Evolutionary conservation across 169 alveolate species (phyloP), one percentile per base, ranked within the genome.

Genomic region (Cryptosporidium tyzzeri): DNA sequence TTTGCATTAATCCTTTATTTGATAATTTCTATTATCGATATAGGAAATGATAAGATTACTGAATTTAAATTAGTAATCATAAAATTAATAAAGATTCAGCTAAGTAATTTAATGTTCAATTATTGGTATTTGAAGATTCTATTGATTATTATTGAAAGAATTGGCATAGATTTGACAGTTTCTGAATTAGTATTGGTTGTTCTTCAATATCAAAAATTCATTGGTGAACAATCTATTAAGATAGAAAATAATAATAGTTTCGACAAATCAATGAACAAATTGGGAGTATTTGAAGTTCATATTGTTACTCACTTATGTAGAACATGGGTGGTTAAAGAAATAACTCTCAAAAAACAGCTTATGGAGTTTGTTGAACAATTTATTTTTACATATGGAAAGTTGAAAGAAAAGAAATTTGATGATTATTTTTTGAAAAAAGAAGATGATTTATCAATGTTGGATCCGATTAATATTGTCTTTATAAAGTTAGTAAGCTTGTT

Each of bases 51-150:
- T 29, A 59, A n/a, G 31, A n/a, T 6, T 5, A 5, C 12, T 23
- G 58, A 70, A 14, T 55, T 10, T 16, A 73, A 59, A 58, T 51
- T 18, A 39, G 44, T 80, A 5, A 23, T 67, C 33, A 48, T 59
- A 8, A 59, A 44, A 37, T 16, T 80, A 18, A 23, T 62, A 41
- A 45, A 39, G 9, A 41, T 80, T n/a, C 62, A 80, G 58, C 26
- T 41, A 23, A 23, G 37, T 26, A 39, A 80, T 39, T 7, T 37
- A 35, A 41, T 23, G 53, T 37, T 80, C 23, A 45, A 80, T 80
- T 80, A 80, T 65, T 80, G 89, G 89, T 80, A 62, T 29, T 73
- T 73, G 62, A 73, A 73, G 50, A 73, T 59, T 35, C 7, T 73
- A 23, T 26, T 73, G 44, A 29, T 51, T 2, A 31, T 55, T 51